Evolutionary conservation across 768 basidiomycete species (phyloP), one percentile per base, ranked within the genome.

Genomic region (Boletus speciosus): DNA sequence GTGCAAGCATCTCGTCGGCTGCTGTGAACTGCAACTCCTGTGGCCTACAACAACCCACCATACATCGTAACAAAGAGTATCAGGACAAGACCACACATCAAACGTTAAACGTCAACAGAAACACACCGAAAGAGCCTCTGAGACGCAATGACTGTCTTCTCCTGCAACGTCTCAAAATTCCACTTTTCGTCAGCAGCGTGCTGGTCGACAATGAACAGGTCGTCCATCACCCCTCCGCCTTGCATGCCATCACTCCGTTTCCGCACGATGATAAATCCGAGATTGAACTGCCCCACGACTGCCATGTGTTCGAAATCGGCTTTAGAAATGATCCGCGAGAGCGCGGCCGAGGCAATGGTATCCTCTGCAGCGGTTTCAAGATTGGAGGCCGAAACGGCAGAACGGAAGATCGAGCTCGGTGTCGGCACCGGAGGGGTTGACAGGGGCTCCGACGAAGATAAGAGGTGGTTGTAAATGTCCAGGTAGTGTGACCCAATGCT

Each of bases 151-250:
- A 79, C 81, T 11, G 95, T 98, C n/a, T 85, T 93, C 59, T 82
- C 78, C 69, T 98, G 96, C 53, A 98, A 73, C 1, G 82, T 89
- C 76, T 98, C 97, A 66, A 98, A 98, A 67, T 98, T 98, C 73
- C 91, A 98, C 74, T 98, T 98, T 72, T 98, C 97, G 70, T 99
- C 97, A 6, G 92, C 86, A 5, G 96, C 96, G 70, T 98, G 96
- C 66, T 98, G 96, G 63, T 98, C 96, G 16, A 98, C 81, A 57
- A 99, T 93, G 72, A 98, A 98, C 39, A 99, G 74, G 63, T 99
- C 96, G 65, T 98, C 95, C 73, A 83, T 75, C 37, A 10, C 36
- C 6, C 29, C 52, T 32, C 40, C 32, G 2, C 27, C 40, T 21
- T n/a, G 50, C 0, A n/a, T 23, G 23, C 12, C 29, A 35, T 23